Base-by-base conservation (phyloP, 768 basidiomycete species). In the Russula griseocarnosa region DNA sequence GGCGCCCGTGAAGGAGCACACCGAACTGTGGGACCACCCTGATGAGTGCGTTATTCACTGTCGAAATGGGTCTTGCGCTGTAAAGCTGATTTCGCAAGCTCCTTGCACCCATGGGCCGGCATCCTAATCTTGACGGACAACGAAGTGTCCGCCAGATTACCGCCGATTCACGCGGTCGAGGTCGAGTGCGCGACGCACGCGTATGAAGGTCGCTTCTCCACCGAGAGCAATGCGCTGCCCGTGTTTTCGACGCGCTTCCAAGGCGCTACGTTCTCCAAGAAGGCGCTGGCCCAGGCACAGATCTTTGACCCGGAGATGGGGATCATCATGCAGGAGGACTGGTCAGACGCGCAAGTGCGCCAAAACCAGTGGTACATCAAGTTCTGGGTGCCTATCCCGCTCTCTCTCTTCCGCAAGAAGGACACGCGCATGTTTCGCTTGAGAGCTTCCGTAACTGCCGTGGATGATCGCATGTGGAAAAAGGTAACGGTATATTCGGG, bases 371-470 rank as follows among this genome's bases (percentile, higher is more conserved):
- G 66, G 66, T 67, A 67, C 57, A 47, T 61, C 54, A 67, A 67
- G 53, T 69, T 69, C 53, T 67, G 66, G 61, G 68, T 69, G 26
- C 66, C 68, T 7, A 53, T 69, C n/a, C 68, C 68, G n/a, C 18
- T 67, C 20, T 67, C 57, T 10, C 66, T 69, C 44, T 69, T 67
- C 42, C 50, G 62, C 40, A 67, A 67, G 66, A 56, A 56, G 22
- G 66, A 69, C 40, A 64, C 62, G 53, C 62, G 66, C 24, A 69
- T 69, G 66, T 69, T 69, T 44, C 58, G 62, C 16, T 32, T 69
- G 49, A 55, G 46, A 47, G 68, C 68, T 7, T 55, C 54, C 36
- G 56, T 60, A 16, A 51, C 26, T 34, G 52, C 54, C 62, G 58
- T 67, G 24, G 68, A 69, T 14, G 66, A 69, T 49, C 59, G 62